phyloP scores from a whole-genome alignment of 768 basidiomycete species.

The Porpolomopsis calyptriformis region DNA sequence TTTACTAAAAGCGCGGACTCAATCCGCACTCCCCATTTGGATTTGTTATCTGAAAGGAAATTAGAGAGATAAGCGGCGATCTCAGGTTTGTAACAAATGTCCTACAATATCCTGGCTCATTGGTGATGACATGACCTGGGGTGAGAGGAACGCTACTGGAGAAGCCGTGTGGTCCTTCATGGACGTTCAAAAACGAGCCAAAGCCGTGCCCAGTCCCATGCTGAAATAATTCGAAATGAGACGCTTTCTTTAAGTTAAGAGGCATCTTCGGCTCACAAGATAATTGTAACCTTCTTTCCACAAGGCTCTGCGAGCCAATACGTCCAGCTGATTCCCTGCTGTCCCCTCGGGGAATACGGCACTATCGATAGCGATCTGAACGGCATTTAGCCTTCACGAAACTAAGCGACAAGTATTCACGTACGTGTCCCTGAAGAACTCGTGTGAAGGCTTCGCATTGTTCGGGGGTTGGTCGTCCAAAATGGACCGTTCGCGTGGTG shows the following conservation, averaged over 20 bases:
- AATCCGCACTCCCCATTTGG: slow-evolving; percentile 83
- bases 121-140: slow-evolving; percentile 86
- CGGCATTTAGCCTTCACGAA: slow-evolving; percentile 13
- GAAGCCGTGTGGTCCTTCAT: slow-evolving; percentile 79
- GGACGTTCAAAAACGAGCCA: slow-evolving; percentile 77
- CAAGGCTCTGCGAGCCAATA: slow-evolving; percentile 77
- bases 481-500: slow-evolving; percentile 73
- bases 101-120: slow-evolving; percentile 90
- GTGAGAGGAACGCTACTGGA: slow-evolving; percentile 55
- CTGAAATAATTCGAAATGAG: too few relatives aligned
- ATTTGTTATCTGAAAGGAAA: slow-evolving; percentile 47
- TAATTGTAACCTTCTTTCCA: slow-evolving; percentile 85
- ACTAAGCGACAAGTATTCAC: slow-evolving; percentile 24
- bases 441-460: slow-evolving; percentile 88
- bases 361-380: slow-evolving; percentile 80
- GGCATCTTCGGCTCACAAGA: slow-evolving; percentile 49
- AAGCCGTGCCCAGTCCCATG: slow-evolving; percentile 91
- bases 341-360: slow-evolving; percentile 89
- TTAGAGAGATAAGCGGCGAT: slow-evolving; percentile 11
- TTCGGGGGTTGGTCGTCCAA: slow-evolving; percentile 78
- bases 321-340: slow-evolving; percentile 72
- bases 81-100: slow-evolving; percentile 15
- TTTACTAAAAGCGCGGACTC: slow-evolving; percentile 78
- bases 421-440: slow-evolving; percentile 91
- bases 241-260: too few relatives aligned